These are phyloP conservation scores for Lactifluus volemus DNA, from an alignment of 768 basidiomycete species.

Conservation along the genomic window DNA sequence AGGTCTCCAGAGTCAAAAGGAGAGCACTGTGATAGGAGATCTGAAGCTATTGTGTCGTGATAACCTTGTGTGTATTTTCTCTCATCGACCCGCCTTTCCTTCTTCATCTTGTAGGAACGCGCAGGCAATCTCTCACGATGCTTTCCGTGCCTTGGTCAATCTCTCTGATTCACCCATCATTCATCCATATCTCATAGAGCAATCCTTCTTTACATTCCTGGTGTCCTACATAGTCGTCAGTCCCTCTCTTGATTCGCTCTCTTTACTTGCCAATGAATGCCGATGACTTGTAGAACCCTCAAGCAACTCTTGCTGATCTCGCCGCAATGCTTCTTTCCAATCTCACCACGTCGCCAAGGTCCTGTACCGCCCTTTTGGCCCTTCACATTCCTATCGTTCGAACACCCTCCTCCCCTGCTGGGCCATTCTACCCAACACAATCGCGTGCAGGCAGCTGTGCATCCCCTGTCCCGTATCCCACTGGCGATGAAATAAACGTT, in stretches of 20 bases:
- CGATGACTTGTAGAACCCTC: conserved; percentile 33
- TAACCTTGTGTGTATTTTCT: conserved; percentile 51
- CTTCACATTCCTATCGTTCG: conserved; percentile 59
- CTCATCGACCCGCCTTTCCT: background rate
- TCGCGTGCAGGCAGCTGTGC: conserved; percentile 76
- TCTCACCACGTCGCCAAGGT: conserved; percentile 63
- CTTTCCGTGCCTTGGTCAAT: conserved; percentile 89
- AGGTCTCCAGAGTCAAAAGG: conserved; percentile 49
- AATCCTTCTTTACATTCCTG: conserved; percentile 67
- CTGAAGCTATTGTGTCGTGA: conserved; percentile 84
- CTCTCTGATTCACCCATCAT: conserved; percentile 77
- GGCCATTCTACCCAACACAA: conserved; percentile 60
- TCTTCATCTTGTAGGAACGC: background rate
- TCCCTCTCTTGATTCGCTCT: conserved; percentile 14
- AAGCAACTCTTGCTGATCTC: conserved; percentile 84
- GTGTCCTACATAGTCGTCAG: conserved; percentile 86
- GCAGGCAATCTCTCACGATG: conserved; percentile 88
- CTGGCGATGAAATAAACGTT: conserved; percentile 42
- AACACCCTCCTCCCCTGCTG: conserved; percentile 37
- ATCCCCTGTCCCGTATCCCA: conserved; percentile 63
- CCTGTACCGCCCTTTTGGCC: conserved; percentile 54
- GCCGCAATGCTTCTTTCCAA: conserved; percentile 98
- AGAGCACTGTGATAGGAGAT: conserved; percentile 65
- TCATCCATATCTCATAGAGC: conserved; percentile 56
- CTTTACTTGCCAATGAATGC: background rate